phyloP scores from a whole-genome alignment of 108 stramenopile genomes.

The Schizochytrium sp. region DNA sequence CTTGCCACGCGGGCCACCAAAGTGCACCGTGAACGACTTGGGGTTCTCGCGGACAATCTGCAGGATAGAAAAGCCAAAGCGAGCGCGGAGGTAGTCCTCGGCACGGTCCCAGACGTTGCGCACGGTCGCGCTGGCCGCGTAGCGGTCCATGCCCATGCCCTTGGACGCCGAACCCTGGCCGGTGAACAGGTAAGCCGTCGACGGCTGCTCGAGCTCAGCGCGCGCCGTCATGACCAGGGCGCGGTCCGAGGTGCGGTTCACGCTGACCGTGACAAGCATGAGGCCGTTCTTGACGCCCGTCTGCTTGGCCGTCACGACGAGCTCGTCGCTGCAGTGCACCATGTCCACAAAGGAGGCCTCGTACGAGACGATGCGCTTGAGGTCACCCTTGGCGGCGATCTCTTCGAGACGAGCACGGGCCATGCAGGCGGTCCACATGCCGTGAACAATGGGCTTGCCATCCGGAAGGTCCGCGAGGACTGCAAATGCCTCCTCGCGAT shows the following conservation, averaged over 20 bases:
- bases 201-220: neutral
- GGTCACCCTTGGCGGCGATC: neutral
- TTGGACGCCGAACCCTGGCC: slow-evolving; percentile 17
- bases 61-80: slow-evolving; percentile 20
- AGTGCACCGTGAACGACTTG: slow-evolving; percentile 21
- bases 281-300: neutral
- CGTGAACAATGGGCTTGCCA: slow-evolving; percentile 15
- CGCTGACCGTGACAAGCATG: neutral
- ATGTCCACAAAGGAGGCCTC: slow-evolving; percentile 3
- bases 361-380: neutral
- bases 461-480: slow-evolving; percentile 11
- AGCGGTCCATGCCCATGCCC: slow-evolving; percentile 31
- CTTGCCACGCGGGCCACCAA: slow-evolving; percentile 20
- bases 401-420: neutral
- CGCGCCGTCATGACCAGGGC: neutral
- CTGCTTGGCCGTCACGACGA: neutral
- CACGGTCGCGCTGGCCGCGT: neutral
- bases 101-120: slow-evolving; percentile 16
- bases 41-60: slow-evolving; percentile 23
- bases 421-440: slow-evolving; percentile 22
- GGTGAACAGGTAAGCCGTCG: slow-evolving; percentile 19
- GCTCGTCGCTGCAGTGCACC: neutral
- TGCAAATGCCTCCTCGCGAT: slow-evolving; percentile 1
- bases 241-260: neutral
- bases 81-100: neutral